These are phyloP conservation scores for Coemansia sp. DNA, from an alignment of 192 early-diverging fungal genomes.

Conservation along the genomic window DNA sequence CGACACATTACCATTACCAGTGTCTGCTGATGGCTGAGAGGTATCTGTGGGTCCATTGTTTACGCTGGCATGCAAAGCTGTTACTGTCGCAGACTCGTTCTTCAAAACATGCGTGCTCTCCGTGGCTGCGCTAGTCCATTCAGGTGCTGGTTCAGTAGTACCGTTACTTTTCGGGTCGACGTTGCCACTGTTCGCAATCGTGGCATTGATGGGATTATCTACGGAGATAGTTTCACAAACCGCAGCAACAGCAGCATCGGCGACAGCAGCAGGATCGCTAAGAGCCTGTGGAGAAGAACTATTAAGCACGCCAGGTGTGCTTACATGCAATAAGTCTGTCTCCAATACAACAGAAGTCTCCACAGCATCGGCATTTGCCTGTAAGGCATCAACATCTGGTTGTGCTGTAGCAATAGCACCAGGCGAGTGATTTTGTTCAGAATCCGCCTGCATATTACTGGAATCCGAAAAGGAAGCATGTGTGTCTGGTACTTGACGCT, in stretches of 20 bases:
- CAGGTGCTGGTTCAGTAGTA: not conserved
- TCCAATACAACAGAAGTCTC: not conserved
- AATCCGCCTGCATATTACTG: not conserved
- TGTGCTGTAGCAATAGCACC: not conserved
- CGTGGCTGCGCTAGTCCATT: not conserved
- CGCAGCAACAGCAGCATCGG: constrained; percentile 2
- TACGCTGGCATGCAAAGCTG: not conserved
- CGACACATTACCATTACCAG: not conserved
- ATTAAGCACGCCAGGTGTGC: not conserved
- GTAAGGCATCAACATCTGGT: not conserved
- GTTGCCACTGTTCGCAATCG: not conserved
- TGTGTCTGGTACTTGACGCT: not conserved
- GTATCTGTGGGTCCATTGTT: not conserved
- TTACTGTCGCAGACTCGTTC: not conserved
- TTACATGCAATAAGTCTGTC: not conserved
- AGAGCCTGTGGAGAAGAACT: not conserved
- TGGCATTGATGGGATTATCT: not conserved
- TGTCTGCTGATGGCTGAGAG: not conserved
- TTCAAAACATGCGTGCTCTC: not conserved
- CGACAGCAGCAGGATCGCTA: not conserved
- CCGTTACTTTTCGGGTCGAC: not conserved
- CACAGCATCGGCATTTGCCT: not conserved
- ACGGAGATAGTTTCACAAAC: not conserved
- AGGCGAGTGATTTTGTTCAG: not conserved
- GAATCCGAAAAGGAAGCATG: not conserved